Base-by-base conservation (phyloP, 106 monocot species). In the Posidonia australis region DNA sequence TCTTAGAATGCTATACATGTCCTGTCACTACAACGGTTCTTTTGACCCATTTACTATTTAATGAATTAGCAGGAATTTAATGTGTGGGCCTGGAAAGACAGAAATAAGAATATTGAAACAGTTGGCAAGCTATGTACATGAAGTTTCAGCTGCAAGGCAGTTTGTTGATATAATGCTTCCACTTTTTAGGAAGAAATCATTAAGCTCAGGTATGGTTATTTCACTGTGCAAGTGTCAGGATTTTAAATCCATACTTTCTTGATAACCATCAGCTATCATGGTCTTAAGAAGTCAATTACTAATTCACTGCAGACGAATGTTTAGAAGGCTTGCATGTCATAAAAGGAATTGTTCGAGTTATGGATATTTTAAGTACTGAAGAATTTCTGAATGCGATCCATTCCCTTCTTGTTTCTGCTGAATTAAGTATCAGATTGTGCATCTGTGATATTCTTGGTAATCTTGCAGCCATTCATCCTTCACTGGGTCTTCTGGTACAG, bases 91-190 rank as follows among this genome's bases (percentile, higher is more conserved):
- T 45, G 79, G 73, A 26, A 86, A 73, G 48, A 76, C 67, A 44
- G 84, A 87, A 67, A 67, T 90, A 45, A 80, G 80, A 57, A 77
- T 90, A 65, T 75, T 96, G 29, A 96, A 83, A 72, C 59, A 78
- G 24, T 75, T 90, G 53, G 75, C 77, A 42, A 83, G 68, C 46
- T 87, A 96, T 65, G 71, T 96, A 19, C 80, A 65, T 13, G 73
- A 81, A 42, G 56, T 76, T 51, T 62, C 18, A 2, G 21, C 58
- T 60, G 96, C 87, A 23, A 77, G 14, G 45, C 63, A 74, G 26
- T 90, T 96, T 54, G 25, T 87, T 62, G 80, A 81, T 48, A 75
- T 96, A 18, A 51, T 96, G 21, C 78, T 96, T 30, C 80, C 78
- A 13, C 46, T 90, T 81, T 80, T 90, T 51, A 82, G 60, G 67